phyloP scores from a whole-genome alignment of 1,284 basidiomycete species.

The Austroboletus novae-zelandiae region DNA sequence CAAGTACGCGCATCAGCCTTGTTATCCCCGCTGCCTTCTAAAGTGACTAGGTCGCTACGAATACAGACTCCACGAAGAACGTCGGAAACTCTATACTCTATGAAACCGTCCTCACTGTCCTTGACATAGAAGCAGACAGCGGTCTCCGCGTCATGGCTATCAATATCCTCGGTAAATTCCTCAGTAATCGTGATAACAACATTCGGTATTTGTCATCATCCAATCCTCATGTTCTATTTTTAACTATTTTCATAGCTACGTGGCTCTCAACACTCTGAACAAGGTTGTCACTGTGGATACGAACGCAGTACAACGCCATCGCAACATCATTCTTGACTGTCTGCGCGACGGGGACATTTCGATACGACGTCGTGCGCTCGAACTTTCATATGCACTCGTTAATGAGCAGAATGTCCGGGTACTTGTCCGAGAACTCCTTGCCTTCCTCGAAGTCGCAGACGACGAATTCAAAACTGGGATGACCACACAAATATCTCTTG shows the following conservation, averaged over 20 bases:
- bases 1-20: conserved; percentile 52
- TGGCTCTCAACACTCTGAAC: conserved; percentile 97
- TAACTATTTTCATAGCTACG: conserved; percentile 63
- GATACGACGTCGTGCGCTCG: conserved; percentile 93
- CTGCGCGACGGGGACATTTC: conserved; percentile 98
- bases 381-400: conserved; percentile 96
- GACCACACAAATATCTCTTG: conserved; percentile 96
- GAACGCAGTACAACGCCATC: conserved; percentile 96
- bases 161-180: conserved; percentile 98
- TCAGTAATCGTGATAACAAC: conserved; percentile 98
- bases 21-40: conserved; percentile 3
- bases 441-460: conserved; percentile 97
- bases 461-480: conserved; percentile 98
- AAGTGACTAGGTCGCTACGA: conserved; percentile 82
- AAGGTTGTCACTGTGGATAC: conserved; percentile 99
- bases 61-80: conserved; percentile 97
- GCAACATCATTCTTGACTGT: conserved; percentile 98
- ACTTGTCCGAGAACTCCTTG: conserved; percentile 88
- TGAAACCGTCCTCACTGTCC: conserved; percentile 95
- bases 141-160: conserved; percentile 99
- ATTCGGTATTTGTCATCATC: conserved; percentile 65
- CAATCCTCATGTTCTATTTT: not conserved
- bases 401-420: conserved; percentile 95
- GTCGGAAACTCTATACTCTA: conserved; percentile 98
- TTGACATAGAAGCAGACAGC: conserved; percentile 97